A percentile compares a stretch with the other conserved stretches of the same genome.
Conservation (phyloP, 371 early-diverging fungal species). For the Mortierella sp. region DNA sequence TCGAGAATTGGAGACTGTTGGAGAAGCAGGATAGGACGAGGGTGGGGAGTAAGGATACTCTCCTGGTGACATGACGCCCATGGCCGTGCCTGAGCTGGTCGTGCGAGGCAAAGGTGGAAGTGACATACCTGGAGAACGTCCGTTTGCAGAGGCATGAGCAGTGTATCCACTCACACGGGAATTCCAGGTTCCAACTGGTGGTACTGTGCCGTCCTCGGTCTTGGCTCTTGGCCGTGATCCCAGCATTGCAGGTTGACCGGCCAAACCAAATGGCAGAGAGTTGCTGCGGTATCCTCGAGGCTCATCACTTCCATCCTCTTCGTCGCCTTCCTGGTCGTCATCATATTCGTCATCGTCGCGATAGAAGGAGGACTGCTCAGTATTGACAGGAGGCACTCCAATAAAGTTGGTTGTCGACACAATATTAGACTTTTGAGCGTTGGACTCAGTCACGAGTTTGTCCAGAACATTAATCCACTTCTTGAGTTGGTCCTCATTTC, state of each 20-base stretch:
- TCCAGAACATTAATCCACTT: conserved; percentile 76
- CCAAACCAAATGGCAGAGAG: conserved; percentile 26
- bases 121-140: conserved; percentile 57
- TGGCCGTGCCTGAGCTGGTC: conserved; percentile 48
- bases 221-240: conserved; percentile 51
- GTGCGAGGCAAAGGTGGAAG: conserved; percentile 65
- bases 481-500: conserved; percentile 85
- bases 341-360: conserved; percentile 57
- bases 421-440: conserved; percentile 35
- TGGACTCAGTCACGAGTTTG: conserved; percentile 35
- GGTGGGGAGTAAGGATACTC: conserved; percentile 72
- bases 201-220: conserved; percentile 37
- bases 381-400: conserved; percentile 12
- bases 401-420: conserved; percentile 55
- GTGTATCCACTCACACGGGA: conserved; percentile 25
- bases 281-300: conserved; percentile 34
- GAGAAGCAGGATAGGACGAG: conserved; percentile 72
- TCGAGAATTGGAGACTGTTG: conserved; percentile 66
- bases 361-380: conserved; percentile 33
- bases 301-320: conserved; percentile 58
- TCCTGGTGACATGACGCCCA: conserved; percentile 54
- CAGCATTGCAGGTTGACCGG: conserved; percentile 42
- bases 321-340: conserved; percentile 62
- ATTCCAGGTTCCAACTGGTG: conserved; percentile 14
- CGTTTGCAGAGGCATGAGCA: conserved; percentile 30